phyloP scores from a whole-genome alignment of 1,284 basidiomycete species.

The Cystobasidium pallidum region DNA sequence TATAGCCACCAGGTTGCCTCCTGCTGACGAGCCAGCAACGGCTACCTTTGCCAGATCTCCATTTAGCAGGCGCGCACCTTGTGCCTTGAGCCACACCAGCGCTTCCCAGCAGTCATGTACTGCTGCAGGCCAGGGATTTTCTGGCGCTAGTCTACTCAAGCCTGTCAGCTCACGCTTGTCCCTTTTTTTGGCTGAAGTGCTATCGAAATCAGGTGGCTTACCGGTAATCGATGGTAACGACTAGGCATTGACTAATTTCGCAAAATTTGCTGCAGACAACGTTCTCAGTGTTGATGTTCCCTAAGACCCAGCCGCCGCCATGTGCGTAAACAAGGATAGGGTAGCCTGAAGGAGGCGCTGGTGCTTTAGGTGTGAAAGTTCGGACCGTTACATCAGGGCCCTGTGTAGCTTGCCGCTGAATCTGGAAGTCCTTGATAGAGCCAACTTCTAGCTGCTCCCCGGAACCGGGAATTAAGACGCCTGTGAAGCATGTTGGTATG shows the following conservation, averaged over 20 bases:
- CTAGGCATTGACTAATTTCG: conserved; percentile 58
- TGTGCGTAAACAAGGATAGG: conserved; percentile 34
- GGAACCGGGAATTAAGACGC: conserved; percentile 64
- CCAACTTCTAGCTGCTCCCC: conserved; percentile 66
- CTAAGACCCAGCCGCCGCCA: conserved; percentile 71
- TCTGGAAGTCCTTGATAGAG: conserved; percentile 61
- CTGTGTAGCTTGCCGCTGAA: conserved; percentile 59
- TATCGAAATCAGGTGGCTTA: background rate
- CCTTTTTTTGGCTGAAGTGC: background rate
- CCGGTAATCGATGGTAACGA: conserved; percentile 13
- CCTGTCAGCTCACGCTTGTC: conserved; percentile 62
- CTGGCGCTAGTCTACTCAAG: conserved; percentile 73
- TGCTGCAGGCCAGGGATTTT: conserved; percentile 72
- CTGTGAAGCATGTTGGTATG: too few species aligned
- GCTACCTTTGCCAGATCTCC: conserved; percentile 61
- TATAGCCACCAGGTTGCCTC: conserved; percentile 71
- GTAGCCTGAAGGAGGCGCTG: conserved; percentile 55
- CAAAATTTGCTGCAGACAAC: conserved; percentile 66
- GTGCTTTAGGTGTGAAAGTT: conserved; percentile 65
- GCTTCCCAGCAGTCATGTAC: conserved; percentile 72
- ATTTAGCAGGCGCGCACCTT: conserved; percentile 59
- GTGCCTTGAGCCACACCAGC: conserved; percentile 64
- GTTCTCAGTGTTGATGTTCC: conserved; percentile 65
- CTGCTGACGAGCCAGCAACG: conserved; percentile 71
- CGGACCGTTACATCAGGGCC: conserved; percentile 56